These are phyloP conservation scores for Lecanicillium sp. DNA, from an alignment of 2,329 filamentous ascomycete species.

Conservation along the genomic window DNA sequence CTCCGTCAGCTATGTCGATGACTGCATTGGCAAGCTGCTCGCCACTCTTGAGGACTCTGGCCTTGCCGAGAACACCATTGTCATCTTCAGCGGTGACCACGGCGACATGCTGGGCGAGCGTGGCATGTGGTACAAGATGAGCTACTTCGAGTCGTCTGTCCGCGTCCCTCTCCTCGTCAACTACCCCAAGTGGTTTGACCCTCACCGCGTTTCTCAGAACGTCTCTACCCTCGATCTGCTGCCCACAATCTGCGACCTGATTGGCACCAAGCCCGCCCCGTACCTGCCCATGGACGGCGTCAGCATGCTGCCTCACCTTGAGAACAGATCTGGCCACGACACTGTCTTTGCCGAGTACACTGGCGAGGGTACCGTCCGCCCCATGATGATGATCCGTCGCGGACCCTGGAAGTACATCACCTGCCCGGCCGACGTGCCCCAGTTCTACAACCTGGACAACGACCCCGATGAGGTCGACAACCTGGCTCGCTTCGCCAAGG, in stretches of 20 bases:
- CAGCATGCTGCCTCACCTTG: slow-evolving; percentile 72
- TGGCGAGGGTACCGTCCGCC: slow-evolving; percentile 81
- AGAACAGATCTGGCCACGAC: slow-evolving; percentile 60
- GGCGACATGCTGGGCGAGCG: slow-evolving; percentile 95
- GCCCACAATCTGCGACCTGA: slow-evolving; percentile 79
- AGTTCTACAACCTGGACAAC: slow-evolving; percentile 70
- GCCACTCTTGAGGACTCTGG: slow-evolving; percentile 70
- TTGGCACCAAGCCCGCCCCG: slow-evolving; percentile 60
- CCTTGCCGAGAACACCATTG: slow-evolving; percentile 76
- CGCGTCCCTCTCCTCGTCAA: slow-evolving; percentile 83
- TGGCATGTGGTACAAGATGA: slow-evolving; percentile 96
- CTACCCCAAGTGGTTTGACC: slow-evolving; percentile 66
- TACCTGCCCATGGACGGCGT: slow-evolving; percentile 79
- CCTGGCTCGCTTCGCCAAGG: slow-evolving; percentile 44
- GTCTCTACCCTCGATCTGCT: slow-evolving; percentile 89
- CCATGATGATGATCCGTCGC: slow-evolving; percentile 89
- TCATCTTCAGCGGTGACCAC: slow-evolving; percentile 90
- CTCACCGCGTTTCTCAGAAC: slow-evolving; percentile 71
- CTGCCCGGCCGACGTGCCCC: slow-evolving; percentile 74
- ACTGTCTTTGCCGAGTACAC: slow-evolving; percentile 95
- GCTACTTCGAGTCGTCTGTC: slow-evolving; percentile 86
- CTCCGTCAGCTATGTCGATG: slow-evolving; percentile 87
- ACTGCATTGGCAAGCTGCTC: slow-evolving; percentile 79
- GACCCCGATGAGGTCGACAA: slow-evolving; percentile 77
- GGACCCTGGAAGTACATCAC: slow-evolving; percentile 87